A percentile compares a stretch with the other conserved stretches of the same genome.
These are phyloP conservation scores for Dactylellina leptospora DNA, from an alignment of 2,329 filamentous ascomycete genomes.

Conservation along the genomic window DNA sequence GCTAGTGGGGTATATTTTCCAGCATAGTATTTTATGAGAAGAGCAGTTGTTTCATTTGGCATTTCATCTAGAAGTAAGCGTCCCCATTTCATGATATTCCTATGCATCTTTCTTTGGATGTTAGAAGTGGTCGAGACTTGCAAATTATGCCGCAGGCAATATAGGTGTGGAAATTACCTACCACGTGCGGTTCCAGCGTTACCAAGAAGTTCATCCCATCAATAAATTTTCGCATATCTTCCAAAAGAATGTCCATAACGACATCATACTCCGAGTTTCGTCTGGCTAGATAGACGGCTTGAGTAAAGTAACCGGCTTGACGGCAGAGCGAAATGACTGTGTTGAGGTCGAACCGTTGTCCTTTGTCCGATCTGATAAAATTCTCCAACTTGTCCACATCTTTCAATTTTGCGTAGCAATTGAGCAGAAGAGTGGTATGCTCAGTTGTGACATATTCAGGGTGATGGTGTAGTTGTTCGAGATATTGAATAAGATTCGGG, in stretches of 20 bases:
- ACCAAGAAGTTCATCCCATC: slow-evolving; percentile 93
- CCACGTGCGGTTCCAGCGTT: slow-evolving; percentile 79
- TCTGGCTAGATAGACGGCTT: slow-evolving; percentile 92
- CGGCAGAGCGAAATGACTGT: slow-evolving; percentile 98
- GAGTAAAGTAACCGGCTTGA: slow-evolving; percentile 95
- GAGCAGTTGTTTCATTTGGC: slow-evolving; percentile 78
- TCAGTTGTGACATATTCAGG: slow-evolving; percentile 87
- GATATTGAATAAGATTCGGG: slow-evolving; percentile 94
- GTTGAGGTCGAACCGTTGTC: slow-evolving; percentile 94
- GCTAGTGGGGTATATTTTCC: slow-evolving; percentile 70
- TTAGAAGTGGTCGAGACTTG: too few species aligned
- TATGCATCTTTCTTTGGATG: slow-evolving; percentile 58
- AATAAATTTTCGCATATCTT: slow-evolving; percentile 88
- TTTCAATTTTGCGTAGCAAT: slow-evolving; percentile 98
- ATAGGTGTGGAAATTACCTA: slow-evolving; percentile 61
- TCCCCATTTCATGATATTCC: slow-evolving; percentile 93
- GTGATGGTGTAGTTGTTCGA: slow-evolving; percentile 95
- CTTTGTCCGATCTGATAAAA: slow-evolving; percentile 87
- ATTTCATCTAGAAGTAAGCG: slow-evolving; percentile 89
- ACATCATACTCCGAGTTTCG: slow-evolving; percentile 93
- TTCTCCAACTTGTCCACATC: slow-evolving; percentile 95
- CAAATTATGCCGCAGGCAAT: too few species aligned
- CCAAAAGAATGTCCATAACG: slow-evolving; percentile 93
- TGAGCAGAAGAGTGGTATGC: slow-evolving; percentile 91
- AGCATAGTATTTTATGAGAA: slow-evolving; percentile 96